Evolutionary conservation across 257 asterid species (phyloP).

Genomic region (Solanum commersonii): DNA sequence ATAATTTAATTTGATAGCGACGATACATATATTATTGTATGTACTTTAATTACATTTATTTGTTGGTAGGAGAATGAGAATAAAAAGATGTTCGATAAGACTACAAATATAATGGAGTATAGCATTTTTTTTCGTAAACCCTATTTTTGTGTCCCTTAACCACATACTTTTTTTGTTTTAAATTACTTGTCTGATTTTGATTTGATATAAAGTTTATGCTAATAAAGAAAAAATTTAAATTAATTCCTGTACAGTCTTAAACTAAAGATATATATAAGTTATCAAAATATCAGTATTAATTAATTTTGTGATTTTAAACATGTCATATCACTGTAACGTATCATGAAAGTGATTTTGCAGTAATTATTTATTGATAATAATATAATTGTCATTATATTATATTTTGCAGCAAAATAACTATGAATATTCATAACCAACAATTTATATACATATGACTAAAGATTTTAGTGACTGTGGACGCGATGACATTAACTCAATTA

Average conservation of each 20-base stretch:
- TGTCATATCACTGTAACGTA: no score
- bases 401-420: no score
- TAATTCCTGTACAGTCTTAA: no score
- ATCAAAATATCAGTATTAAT: neutral
- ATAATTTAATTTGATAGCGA: neutral
- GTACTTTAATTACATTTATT: neutral
- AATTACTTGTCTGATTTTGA: no score
- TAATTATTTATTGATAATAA: neutral
- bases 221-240: no score
- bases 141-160: neutral
- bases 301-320: no score
- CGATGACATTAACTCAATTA: no score
- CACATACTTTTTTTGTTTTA: neutral
- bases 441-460: neutral
- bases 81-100: no score
- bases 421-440: neutral
- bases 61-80: neutral
- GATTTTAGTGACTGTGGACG: fast-evolving
- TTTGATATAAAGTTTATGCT: neutral
- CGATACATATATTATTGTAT: neutral
- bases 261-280: no score
- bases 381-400: no score
- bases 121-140: neutral
- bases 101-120: no score
- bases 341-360: neutral